phyloP scores from a whole-genome alignment of 116 monocot species.

The Cymodocea nodosa region DNA sequence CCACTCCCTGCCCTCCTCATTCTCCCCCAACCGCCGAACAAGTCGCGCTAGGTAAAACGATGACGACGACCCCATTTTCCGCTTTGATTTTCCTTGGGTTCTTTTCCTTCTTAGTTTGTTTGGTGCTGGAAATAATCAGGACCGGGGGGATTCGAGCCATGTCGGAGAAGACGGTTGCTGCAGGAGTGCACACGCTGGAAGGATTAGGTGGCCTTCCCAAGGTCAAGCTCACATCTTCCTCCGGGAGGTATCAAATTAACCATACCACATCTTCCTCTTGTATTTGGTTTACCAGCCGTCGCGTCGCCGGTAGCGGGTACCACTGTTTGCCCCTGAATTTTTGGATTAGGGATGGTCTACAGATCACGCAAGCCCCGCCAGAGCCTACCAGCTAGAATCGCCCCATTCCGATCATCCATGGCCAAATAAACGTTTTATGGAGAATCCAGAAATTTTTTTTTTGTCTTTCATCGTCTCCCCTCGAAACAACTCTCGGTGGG shows the following conservation, averaged over 20 bases:
- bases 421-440: too few species aligned
- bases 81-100: background rate
- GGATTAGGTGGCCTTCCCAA: conserved; percentile 71
- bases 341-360: too few species aligned
- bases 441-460: too few species aligned
- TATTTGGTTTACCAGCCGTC: too few species aligned
- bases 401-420: too few species aligned
- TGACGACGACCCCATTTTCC: too few species aligned
- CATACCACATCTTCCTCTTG: background rate
- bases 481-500: too few species aligned
- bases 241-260: conserved; percentile 49
- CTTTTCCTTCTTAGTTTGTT: background rate
- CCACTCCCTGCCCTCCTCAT: background rate
- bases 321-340: background rate
- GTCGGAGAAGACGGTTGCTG: background rate
- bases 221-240: conserved; percentile 40
- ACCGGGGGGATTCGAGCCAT: background rate
- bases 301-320: background rate
- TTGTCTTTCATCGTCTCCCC: too few species aligned
- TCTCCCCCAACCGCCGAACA: background rate
- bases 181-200: conserved; percentile 37
- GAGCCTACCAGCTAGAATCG: too few species aligned
- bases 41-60: background rate
- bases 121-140: background rate
- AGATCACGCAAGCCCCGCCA: too few species aligned